Evolutionary conservation across 495 filamentous ascomycete genomes (phyloP), one percentile per base, ranked within the genome.

Genomic region (Baudoinia panamericana): DNA sequence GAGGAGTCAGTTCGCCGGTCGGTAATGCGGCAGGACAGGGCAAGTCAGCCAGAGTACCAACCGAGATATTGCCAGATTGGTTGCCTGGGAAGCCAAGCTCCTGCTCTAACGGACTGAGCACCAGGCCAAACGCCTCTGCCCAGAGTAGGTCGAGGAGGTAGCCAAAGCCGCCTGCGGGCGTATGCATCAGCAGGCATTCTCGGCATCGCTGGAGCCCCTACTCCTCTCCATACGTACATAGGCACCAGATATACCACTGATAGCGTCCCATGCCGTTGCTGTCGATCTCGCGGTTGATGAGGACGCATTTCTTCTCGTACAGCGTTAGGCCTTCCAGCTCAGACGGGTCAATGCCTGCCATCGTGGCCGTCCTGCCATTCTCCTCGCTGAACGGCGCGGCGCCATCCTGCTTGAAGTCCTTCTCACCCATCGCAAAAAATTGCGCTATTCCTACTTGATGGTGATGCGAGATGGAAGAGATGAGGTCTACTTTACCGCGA

Each of bases 131-230:
- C 13, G 61, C 65, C 46, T 68, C 62, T 5, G 66, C 66, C 56
- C 64, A 71, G 4, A 67, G 54, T 30, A 70, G 48, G 39, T 71
- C 68, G 10, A 70, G 51, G 25, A 71, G 50, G 47, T 69, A 71
- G 11, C 68, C 68, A 36, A 71, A 61, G 10, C 67, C 68, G 39
- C n/a, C n/a, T n/a, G n/a, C n/a, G n/a, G n/a, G n/a, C n/a, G n/a
- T n/a, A n/a, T n/a, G n/a, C n/a, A n/a, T n/a, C n/a, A n/a, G n/a
- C n/a, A n/a, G n/a, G n/a, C n/a, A n/a, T n/a, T n/a, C n/a, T n/a
- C n/a, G n/a, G n/a, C n/a, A n/a, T n/a, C n/a, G n/a, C n/a, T n/a
- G n/a, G n/a, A n/a, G n/a, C n/a, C n/a, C n/a, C n/a, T n/a, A n/a
- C n/a, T n/a, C n/a, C n/a, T n/a, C n/a, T n/a, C n/a, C n/a, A n/a